A percentile compares a stretch with the other conserved stretches of the same genome.
Conservation (phyloP, 1,139 yeast species). For the Yamadazyma atmosphaerica region DNA sequence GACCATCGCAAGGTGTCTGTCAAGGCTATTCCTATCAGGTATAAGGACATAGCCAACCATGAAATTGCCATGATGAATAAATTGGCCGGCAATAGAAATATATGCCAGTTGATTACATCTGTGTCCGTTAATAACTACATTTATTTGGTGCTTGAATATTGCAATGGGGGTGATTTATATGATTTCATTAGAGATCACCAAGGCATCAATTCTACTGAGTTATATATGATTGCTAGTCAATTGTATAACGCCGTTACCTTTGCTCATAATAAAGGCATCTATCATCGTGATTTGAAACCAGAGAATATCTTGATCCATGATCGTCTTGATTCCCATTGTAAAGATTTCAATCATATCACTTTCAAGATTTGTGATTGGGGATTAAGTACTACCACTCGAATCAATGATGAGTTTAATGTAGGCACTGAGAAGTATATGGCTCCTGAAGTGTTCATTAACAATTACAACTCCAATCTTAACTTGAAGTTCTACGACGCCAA, state of each 20-base stretch:
- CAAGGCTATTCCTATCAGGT: constrained; percentile 14
- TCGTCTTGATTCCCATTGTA: constrained; percentile 10
- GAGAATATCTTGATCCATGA: constrained; percentile 49
- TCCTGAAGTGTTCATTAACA: constrained; percentile 41
- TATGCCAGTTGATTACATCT: constrained; percentile 45
- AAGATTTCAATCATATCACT: constrained; percentile 13
- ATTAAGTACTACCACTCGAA: constrained; percentile 40
- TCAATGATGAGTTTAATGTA: constrained; percentile 46
- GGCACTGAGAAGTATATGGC: constrained; percentile 63
- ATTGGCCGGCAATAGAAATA: constrained; percentile 35
- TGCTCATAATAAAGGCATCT: constrained; percentile 45
- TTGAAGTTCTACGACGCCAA: constrained; percentile 31
- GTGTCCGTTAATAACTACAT: constrained; percentile 43
- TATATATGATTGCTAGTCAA: constrained; percentile 32
- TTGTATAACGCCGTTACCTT: constrained; percentile 38
- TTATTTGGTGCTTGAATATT: constrained; percentile 50
- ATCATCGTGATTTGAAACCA: constrained; percentile 57
- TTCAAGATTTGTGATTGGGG: constrained; percentile 62
- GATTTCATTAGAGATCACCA: constrained; percentile 22
- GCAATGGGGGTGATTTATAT: constrained; percentile 39
- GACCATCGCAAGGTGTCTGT: constrained; percentile 37
- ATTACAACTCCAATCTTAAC: constrained; percentile 18
- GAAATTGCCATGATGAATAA: constrained; percentile 44
- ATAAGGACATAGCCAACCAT: constrained; percentile 39
- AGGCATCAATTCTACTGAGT: constrained; percentile 23